Base-by-base conservation (phyloP, 2,329 filamentous ascomycete species). In the Fusarium nisikadoi region DNA sequence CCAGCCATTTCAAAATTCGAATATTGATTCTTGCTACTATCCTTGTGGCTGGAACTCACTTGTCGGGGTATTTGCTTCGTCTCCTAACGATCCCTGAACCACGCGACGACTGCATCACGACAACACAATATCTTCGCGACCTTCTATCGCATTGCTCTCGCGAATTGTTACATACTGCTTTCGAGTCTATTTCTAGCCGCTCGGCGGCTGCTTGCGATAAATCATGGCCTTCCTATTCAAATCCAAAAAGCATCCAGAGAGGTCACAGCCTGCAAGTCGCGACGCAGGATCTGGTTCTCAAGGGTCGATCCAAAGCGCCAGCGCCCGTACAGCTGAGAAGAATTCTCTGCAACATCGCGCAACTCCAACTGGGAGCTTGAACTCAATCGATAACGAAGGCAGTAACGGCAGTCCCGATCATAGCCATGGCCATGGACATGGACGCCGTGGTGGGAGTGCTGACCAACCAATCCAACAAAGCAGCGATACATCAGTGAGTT, bases 181-280 rank as follows among this genome's bases (percentile, higher is more conserved):
- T 45, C 50, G 20, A 67, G 62, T 58, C 56, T 62, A 68, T 62
- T 47, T 36, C 60, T 76, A 78, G 76, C 80, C 81, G 79, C 79
- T 76, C 77, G 79, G 80, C 81, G 80, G 81, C 72, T 62, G 78
- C 79, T 78, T 65, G 76, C 80, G 79, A 82, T 77, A 78, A 81
- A 86, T 81, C 82, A 94, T 94, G 92, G 91, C 92, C 74, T 94
- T 94, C 82, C 87, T 94, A 70, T 94, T 94, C 86, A 94, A 94
- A 82, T 93, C 91, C 62, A 94, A 94, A 84, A 94, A 93, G 83
- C 88, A 89, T 79, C 90, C 92, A 81, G 90, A 91, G 76, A 88
- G 90, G 79, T 84, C 83, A 63, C 66, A 69, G 55, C 80, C 88
- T 73, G 83, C 85, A 58, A 87, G 84, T 79, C 87, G 88, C 79